Evolutionary conservation across 495 filamentous ascomycete genomes (phyloP), one percentile per base, ranked within the genome.

Genomic region (Ascobolus immersus): DNA sequence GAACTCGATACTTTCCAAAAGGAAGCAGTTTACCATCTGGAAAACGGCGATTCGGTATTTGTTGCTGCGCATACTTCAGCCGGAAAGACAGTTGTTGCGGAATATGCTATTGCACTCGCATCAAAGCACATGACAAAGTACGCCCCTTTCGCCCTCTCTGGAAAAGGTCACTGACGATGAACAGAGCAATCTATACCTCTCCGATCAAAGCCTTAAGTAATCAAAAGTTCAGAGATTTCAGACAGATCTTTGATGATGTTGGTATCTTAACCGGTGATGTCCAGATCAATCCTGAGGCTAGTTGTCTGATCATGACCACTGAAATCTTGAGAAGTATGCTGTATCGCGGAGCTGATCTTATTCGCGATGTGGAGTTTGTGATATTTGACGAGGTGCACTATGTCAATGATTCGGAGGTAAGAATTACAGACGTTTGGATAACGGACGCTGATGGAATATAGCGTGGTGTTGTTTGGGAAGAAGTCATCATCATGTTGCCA

Each of bases 361-460:
- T 96, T 34, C 68, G 86, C 37, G 86, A 96, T 51, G 89, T 96
- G 20, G 86, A 96, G 42, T 96, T 90, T 52, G 89, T 96, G 41
- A 92, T 96, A 35, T 96, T 96, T 44, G 86, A 96, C 46, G 86
- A 96, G 50, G 86, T 96, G 3, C 86, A 96, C 53, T 96, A 96
- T 51, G 86, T 96, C 29, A 96, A 96, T 44, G 86, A 96, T 46
- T 62, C 70, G n/a, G 86, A 96, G 57, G 44, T 46, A 41, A 28
- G 32, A 13, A 31, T 23, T 21, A 27, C 12, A 28, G 21, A 26
- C 11, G 13, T 21, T 24, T 14, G 15, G 22, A 13, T 21, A 8
- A n/a, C 25, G 11, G 11, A 11, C 14, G 25, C 34, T 43, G 27
- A 43, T 15, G 17, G 13, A 22, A 9, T 11, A 12, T 18, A 46